Evolutionary conservation across 1,139 yeast species (phyloP).

Genomic region (Geotrichum reessii): DNA sequence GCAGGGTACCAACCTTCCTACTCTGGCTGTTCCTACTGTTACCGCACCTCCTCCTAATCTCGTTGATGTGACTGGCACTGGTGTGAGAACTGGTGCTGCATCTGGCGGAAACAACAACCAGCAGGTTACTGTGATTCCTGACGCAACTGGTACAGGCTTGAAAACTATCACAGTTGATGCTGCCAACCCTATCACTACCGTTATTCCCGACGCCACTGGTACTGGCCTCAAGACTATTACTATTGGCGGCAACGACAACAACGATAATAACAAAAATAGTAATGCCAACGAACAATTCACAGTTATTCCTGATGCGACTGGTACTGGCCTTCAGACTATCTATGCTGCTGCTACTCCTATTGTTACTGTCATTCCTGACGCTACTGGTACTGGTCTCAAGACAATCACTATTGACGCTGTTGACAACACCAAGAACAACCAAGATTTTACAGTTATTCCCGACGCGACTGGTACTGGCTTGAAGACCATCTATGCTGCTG

Average conservation of each 20-base stretch:
- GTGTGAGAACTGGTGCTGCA: neutral
- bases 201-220: neutral
- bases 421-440: neutral
- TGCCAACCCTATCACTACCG: neutral
- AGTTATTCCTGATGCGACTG: neutral
- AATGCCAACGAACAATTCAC: neutral
- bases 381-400: neutral
- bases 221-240: neutral
- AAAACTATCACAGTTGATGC: neutral
- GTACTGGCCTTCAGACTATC: neutral
- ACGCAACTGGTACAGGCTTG: neutral
- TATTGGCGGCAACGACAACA: neutral
- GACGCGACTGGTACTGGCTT: neutral
- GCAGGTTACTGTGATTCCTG: neutral
- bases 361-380: neutral
- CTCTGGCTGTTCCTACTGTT: slow-evolving; percentile 1
- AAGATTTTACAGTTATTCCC: neutral
- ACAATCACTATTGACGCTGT: neutral
- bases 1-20: slow-evolving; percentile 5
- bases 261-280: too few species aligned
- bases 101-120: neutral
- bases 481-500: neutral
- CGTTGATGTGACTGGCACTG: neutral
- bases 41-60: neutral
- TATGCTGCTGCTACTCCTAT: neutral